These are phyloP conservation scores for Postia placenta DNA, from an alignment of 768 basidiomycete species.

Conservation along the genomic window DNA sequence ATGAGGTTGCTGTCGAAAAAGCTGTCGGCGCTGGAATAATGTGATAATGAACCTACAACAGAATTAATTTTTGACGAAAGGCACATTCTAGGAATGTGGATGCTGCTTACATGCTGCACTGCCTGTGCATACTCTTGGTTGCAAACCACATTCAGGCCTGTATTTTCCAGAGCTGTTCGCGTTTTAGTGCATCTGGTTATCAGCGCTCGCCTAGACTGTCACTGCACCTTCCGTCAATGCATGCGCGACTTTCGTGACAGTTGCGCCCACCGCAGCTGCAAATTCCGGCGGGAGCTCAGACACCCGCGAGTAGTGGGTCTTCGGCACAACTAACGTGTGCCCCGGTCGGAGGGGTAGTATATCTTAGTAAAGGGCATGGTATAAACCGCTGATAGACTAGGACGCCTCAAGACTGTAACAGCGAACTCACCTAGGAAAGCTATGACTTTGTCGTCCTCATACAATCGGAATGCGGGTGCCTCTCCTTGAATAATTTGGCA, in stretches of 20 bases:
- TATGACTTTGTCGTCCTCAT: constrained; percentile 57
- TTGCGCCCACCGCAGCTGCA: constrained; percentile 52
- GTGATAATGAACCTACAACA: constrained; percentile 63
- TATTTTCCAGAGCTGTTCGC: constrained; percentile 49
- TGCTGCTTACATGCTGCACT: constrained; percentile 57
- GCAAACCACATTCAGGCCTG: constrained; percentile 69
- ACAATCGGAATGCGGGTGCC: constrained; percentile 42
- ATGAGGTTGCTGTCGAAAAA: not conserved
- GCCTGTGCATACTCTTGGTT: constrained; percentile 81
- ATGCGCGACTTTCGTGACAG: constrained; percentile 54
- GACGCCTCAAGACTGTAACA: not conserved
- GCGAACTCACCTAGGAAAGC: constrained; percentile 55
- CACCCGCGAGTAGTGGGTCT: constrained; percentile 51
- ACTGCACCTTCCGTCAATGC: constrained; percentile 60
- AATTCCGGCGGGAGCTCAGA: constrained; percentile 59
- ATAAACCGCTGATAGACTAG: not conserved
- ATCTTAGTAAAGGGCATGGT: too few relatives aligned
- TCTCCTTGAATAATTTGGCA: constrained; percentile 57
- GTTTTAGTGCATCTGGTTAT: not conserved
- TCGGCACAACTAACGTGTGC: constrained; percentile 68
- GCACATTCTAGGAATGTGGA: too few relatives aligned
- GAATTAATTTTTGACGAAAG: not conserved
- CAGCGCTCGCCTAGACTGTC: constrained; percentile 6
- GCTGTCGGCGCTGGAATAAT: constrained; percentile 60
- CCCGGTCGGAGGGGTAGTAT: constrained; percentile 62